phyloP scores from a whole-genome alignment of 495 filamentous ascomycete genomes.

The Aspergillus conjunctus region DNA sequence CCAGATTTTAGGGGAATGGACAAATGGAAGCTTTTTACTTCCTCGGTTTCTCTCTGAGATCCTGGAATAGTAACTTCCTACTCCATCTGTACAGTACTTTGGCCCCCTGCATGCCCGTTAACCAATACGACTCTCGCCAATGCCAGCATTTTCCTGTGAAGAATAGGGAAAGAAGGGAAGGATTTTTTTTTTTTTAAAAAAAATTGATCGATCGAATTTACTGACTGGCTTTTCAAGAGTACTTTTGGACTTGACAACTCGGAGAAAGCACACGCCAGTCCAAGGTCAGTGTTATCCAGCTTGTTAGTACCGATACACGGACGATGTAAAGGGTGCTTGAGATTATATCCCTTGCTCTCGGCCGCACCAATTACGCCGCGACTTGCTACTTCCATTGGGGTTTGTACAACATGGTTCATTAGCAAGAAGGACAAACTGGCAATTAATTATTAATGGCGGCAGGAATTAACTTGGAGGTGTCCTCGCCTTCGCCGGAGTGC shows the following conservation, averaged over 20 bases:
- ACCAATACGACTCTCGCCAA: constrained; percentile 23
- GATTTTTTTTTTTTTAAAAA: too few species aligned
- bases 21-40: not conserved
- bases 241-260: not conserved
- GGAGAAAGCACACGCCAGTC: not conserved
- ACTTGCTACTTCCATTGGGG: not conserved
- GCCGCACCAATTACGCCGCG: not conserved
- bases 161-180: not conserved
- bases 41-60: not conserved
- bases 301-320: not conserved
- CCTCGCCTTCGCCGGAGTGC: not conserved
- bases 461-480: not conserved
- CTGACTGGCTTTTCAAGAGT: not conserved
- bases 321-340: not conserved
- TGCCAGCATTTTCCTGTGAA: constrained; percentile 1
- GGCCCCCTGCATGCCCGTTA: constrained; percentile 30
- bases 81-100: constrained; percentile 20
- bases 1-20: not conserved
- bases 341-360: not conserved
- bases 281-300: not conserved
- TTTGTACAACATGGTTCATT: constrained; percentile 1
- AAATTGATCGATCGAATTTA: constrained; percentile 23
- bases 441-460: not conserved
- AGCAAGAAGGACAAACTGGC: not conserved
- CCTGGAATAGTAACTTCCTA: constrained; percentile 11